Percentiles rank a stretch among this genome's conserved stretches.
Evolutionary conservation across 257 asterid genomes (phyloP).

Genomic region (Ajuga chamaepitys): DNA sequence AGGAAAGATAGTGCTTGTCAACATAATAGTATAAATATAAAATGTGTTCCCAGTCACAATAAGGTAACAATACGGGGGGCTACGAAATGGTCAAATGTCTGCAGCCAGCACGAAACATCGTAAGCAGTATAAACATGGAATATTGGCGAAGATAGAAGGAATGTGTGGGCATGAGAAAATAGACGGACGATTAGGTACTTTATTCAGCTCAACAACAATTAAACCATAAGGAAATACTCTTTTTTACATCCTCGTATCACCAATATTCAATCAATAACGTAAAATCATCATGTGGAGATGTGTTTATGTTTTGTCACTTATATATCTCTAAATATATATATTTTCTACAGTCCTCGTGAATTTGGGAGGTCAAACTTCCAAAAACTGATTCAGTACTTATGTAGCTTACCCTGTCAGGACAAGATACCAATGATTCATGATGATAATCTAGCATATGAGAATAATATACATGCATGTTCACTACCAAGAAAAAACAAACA

Average conservation of each 20-base stretch:
- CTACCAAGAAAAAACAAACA: not conserved
- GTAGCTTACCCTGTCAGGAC: not conserved
- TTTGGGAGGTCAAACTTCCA: not conserved
- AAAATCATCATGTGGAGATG: not conserved
- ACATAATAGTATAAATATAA: not conserved
- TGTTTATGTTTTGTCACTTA: not conserved
- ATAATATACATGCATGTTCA: not conserved
- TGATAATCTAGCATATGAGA: not conserved
- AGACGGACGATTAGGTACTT: not conserved
- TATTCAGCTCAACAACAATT: not conserved
- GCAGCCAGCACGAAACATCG: not conserved
- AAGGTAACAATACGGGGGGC: not conserved
- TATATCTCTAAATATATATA: not conserved
- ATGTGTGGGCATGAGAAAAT: not conserved
- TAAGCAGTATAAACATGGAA: not conserved
- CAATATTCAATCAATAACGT: not conserved
- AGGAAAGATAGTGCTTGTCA: slow-evolving; percentile 11
- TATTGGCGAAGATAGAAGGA: not conserved
- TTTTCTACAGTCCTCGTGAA: not conserved
- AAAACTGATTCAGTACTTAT: not conserved
- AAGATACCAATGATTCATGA: slow-evolving; percentile 1
- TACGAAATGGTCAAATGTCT: not conserved
- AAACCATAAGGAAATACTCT: not conserved
- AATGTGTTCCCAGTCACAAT: slow-evolving; percentile 3
- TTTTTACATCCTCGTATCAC: not conserved